Conservation (phyloP, 805 yeast genomes). For the Kuraishia hungarica region DNA sequence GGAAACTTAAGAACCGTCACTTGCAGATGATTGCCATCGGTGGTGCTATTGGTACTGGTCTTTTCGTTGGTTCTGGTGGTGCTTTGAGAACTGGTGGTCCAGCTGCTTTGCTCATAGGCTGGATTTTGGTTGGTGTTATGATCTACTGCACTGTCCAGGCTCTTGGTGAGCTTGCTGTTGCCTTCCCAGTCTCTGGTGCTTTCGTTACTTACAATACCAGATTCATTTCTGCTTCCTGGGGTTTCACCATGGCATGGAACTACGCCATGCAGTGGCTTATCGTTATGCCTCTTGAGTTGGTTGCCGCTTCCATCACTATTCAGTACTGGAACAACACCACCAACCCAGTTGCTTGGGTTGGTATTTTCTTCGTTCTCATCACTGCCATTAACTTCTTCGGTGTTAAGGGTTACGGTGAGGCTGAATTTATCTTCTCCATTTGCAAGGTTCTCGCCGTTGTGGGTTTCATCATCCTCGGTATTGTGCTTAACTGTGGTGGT, state of each 20-base stretch:
- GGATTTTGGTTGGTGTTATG: conserved; percentile 50
- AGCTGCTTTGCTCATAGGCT: conserved; percentile 56
- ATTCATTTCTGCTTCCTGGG: conserved; percentile 49
- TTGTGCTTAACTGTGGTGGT: conserved; percentile 55
- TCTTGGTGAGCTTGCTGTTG: conserved; percentile 53
- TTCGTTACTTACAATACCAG: conserved; percentile 54
- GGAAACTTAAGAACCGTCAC: conserved; percentile 38
- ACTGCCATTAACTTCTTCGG: conserved; percentile 49
- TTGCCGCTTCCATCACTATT: conserved; percentile 45
- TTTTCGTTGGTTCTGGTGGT: conserved; percentile 66
- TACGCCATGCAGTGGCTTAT: conserved; percentile 48
- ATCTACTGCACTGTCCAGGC: conserved; percentile 58
- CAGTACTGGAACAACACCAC: conserved; percentile 36
- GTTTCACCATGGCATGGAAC: conserved; percentile 55
- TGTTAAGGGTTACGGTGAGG: conserved; percentile 62
- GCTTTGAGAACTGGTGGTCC: conserved; percentile 67
- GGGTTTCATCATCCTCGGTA: conserved; percentile 49
- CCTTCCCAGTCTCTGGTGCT: conserved; percentile 56
- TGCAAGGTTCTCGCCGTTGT: conserved; percentile 47
- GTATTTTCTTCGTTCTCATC: conserved; percentile 44
- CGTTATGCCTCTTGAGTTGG: conserved; percentile 45
- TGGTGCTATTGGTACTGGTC: conserved; percentile 79
- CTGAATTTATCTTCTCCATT: conserved; percentile 48
- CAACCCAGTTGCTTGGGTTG: conserved; percentile 48
- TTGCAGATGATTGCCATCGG: conserved; percentile 78